phyloP scores from a whole-genome alignment of 352 stramenopile genomes.

The Pythium scleroteichum region DNA sequence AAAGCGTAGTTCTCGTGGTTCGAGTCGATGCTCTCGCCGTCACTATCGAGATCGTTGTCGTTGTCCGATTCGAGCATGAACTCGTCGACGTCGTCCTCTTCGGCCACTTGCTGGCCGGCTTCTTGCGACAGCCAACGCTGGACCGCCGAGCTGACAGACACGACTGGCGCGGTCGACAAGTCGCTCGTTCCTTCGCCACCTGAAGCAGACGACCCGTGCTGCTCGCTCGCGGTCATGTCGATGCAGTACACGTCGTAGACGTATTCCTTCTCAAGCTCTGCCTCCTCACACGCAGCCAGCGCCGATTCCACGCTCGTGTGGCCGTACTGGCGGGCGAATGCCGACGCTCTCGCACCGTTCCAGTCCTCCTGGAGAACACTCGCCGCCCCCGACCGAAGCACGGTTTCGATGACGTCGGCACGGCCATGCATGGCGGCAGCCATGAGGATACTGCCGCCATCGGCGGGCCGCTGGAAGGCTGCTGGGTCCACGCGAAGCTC shows the following conservation, averaged over 20 bases:
- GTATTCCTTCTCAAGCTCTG: constrained; percentile 77
- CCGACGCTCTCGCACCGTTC: constrained; percentile 50
- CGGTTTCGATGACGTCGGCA: constrained; percentile 74
- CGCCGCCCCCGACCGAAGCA: constrained; percentile 48
- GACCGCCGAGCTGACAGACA: constrained; percentile 76
- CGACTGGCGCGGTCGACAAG: constrained; percentile 39
- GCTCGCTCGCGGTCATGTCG: constrained; percentile 54
- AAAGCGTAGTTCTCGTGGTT: constrained; percentile 79
- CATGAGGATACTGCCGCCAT: constrained; percentile 79
- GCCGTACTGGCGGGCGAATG: constrained; percentile 57
- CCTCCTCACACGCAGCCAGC: constrained; percentile 69
- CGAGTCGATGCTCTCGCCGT: constrained; percentile 80
- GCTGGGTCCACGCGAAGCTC: constrained; percentile 45
- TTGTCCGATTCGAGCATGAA: constrained; percentile 80
- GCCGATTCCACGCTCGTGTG: constrained; percentile 64
- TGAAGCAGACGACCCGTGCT: constrained; percentile 5
- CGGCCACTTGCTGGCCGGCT: constrained; percentile 31
- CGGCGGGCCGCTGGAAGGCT: constrained; percentile 69
- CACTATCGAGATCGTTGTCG: constrained; percentile 67
- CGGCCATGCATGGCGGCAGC: constrained; percentile 71
- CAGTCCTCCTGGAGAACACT: constrained; percentile 68
- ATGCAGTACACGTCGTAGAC: constrained; percentile 89
- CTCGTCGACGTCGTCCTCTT: constrained; percentile 62
- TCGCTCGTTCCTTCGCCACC: constrained; percentile 1
- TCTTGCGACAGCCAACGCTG: constrained; percentile 80